Conservation (phyloP, 495 filamentous ascomycete species). For the Durotheca rogersii region DNA sequence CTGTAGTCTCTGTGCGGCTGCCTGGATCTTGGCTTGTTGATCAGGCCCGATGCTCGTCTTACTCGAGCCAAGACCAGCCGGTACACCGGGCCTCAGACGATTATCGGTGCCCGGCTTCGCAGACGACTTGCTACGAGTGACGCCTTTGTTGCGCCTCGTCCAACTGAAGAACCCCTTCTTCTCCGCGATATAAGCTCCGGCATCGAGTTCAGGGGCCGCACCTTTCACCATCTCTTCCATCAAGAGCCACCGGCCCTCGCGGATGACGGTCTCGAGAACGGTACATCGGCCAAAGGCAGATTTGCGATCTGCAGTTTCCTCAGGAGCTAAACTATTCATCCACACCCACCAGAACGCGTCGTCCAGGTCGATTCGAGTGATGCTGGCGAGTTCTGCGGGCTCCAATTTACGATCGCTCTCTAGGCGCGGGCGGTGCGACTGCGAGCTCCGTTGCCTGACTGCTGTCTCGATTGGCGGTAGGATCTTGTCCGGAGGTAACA, state of each 20-base stretch:
- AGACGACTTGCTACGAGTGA: constrained; percentile 69
- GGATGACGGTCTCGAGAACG: constrained; percentile 82
- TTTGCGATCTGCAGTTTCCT: constrained; percentile 82
- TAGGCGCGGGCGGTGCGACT: constrained; percentile 73
- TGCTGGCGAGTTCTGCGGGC: constrained; percentile 91
- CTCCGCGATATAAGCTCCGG: constrained; percentile 84
- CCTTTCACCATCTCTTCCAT: constrained; percentile 96
- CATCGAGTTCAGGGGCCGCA: constrained; percentile 80
- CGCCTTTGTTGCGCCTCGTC: constrained; percentile 65
- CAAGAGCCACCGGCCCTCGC: constrained; percentile 82
- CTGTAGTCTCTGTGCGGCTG: constrained; percentile 80
- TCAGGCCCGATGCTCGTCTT: constrained; percentile 89
- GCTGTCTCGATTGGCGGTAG: constrained; percentile 78
- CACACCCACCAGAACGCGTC: constrained; percentile 99
- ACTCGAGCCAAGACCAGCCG: constrained; percentile 58
- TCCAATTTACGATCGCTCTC: constrained; percentile 68
- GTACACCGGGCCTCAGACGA: constrained; percentile 33
- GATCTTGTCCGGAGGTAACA: constrained; percentile 88
- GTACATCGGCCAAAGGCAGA: constrained; percentile 93
- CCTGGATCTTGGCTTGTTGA: constrained; percentile 88
- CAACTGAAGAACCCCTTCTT: constrained; percentile 92
- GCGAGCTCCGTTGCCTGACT: constrained; percentile 76
- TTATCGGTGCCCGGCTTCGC: constrained; percentile 47
- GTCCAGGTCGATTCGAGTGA: constrained; percentile 80
- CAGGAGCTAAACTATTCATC: constrained; percentile 92